A percentile compares a stretch with the other conserved stretches of the same genome.
These are phyloP conservation scores for Populus euphratica DNA, from an alignment of 345 rosid genomes.

Conservation along the genomic window DNA sequence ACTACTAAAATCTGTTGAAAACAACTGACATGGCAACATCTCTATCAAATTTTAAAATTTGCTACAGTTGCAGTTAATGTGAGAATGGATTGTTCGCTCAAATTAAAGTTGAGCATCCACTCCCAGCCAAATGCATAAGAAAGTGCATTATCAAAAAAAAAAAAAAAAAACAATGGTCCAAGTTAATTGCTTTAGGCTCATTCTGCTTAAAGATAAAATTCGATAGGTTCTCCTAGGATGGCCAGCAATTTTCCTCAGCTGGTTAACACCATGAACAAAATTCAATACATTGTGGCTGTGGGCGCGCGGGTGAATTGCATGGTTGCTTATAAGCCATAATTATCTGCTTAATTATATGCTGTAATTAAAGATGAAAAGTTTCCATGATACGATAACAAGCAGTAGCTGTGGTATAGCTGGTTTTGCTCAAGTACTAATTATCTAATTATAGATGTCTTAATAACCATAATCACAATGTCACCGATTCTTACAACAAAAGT, in stretches of 20 bases:
- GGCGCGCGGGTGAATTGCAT: not conserved
- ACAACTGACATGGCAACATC: too few species aligned
- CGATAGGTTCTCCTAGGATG: not conserved
- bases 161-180: too few species aligned
- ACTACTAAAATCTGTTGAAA: too few species aligned
- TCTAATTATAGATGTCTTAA: constrained; percentile 10
- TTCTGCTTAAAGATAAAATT: not conserved
- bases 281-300: not conserved
- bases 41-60: too few species aligned
- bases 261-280: not conserved
- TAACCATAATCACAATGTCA: not conserved
- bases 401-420: not conserved
- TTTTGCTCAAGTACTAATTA: not conserved
- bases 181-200: not conserved
- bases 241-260: not conserved
- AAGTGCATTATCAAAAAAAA: too few species aligned
- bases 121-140: too few species aligned
- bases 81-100: too few species aligned
- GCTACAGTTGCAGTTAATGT: too few species aligned
- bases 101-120: too few species aligned
- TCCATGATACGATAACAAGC: not conserved
- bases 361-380: not conserved
- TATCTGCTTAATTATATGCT: not conserved
- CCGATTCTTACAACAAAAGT: not conserved
- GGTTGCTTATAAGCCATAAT: not conserved